Conservation (phyloP, 768 basidiomycete genomes). For the Tricholoma terreum region DNA sequence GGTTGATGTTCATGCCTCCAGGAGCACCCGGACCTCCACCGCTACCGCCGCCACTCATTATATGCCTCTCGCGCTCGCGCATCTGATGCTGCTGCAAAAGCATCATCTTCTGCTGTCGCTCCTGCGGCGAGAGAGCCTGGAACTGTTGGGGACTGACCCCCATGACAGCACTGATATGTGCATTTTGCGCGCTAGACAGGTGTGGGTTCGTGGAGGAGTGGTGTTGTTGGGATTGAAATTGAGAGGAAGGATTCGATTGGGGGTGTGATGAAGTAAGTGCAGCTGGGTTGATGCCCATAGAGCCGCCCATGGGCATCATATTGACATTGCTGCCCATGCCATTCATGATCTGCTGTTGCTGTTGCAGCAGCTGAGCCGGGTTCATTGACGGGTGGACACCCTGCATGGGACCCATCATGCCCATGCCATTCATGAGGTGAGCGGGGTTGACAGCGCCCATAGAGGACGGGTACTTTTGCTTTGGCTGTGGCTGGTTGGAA, state of each 20-base stretch:
- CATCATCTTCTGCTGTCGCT: conserved; percentile 19
- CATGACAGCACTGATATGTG: conserved; percentile 1
- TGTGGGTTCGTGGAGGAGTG: neutral
- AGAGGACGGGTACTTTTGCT: neutral
- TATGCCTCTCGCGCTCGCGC: conserved; percentile 12
- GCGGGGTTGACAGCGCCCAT: conserved; percentile 3
- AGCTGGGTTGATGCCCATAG: conserved; percentile 13
- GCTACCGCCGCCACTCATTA: neutral
- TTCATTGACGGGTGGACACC: conserved; percentile 1
- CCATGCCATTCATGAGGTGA: conserved; percentile 13
- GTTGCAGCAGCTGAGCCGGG: conserved; percentile 11
- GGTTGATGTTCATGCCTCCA: neutral
- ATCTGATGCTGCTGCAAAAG: conserved; percentile 13
- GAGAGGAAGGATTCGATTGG: neutral
- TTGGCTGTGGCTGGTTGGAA: neutral
- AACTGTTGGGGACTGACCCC: conserved; percentile 12
- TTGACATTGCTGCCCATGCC: neutral
- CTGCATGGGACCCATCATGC: neutral
- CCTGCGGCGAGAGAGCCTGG: conserved; percentile 12
- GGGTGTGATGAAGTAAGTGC: conserved; percentile 8
- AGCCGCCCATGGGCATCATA: neutral
- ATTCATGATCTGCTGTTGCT: conserved; percentile 10
- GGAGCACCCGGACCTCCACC: no score
- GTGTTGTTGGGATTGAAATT: conserved; percentile 1
- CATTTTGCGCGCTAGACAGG: neutral